Evolutionary conservation across 208 protist genomes (phyloP).

Genomic region (Trichomonas gallinae): DNA sequence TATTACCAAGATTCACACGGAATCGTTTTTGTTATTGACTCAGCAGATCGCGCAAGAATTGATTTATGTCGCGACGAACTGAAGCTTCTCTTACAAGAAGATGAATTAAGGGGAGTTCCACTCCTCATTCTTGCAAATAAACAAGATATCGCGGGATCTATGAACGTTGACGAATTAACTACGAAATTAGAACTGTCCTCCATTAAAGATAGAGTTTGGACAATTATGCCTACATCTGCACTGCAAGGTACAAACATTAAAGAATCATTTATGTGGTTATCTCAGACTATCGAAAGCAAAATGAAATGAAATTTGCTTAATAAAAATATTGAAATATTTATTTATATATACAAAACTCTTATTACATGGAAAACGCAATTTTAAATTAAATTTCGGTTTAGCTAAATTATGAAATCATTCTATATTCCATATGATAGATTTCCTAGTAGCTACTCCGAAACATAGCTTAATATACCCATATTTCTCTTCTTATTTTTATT

Average conservation of each 20-base stretch:
- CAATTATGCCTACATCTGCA: neutral
- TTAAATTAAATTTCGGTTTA: neutral
- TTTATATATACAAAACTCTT: neutral
- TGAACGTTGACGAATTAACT: conserved; percentile 30
- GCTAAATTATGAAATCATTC: no score
- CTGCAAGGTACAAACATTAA: neutral
- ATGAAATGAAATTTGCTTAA: neutral
- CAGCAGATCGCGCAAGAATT: conserved; percentile 68
- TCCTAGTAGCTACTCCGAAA: no score
- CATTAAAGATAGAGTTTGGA: conserved; percentile 5
- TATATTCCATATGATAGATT: no score
- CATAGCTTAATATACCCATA: no score
- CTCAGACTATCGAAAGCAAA: neutral
- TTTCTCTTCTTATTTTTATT: no score
- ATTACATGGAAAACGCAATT: neutral
- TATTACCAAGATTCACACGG: conserved; percentile 80
- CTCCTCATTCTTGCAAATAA: conserved; percentile 41
- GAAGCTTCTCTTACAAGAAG: neutral
- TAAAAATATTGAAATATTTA: neutral
- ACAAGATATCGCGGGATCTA: conserved; percentile 35
- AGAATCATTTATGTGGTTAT: neutral
- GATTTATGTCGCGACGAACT: conserved; percentile 31
- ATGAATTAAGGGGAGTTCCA: conserved; percentile 19
- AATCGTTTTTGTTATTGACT: conserved; percentile 89
- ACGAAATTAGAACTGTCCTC: neutral